phyloP scores from a whole-genome alignment of 305 asterid genomes.

The Solanum aculeatissimum region DNA sequence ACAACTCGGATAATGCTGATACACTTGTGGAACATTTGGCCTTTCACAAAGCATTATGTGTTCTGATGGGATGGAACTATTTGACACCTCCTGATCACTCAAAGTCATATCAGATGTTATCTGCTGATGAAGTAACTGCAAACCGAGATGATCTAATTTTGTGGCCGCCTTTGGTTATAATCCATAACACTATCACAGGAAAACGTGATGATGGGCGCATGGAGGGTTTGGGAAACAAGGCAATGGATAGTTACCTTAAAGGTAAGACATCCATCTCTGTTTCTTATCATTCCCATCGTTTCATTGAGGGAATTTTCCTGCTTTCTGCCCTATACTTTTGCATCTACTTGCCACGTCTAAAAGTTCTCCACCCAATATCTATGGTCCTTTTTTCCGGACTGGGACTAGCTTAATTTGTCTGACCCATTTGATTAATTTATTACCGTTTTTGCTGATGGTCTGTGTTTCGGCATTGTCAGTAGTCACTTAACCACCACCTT shows the following conservation, averaged over 20 bases:
- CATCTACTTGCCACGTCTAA: not conserved
- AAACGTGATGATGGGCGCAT: constrained; percentile 81
- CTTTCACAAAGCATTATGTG: constrained; percentile 84
- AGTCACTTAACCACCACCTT: not conserved
- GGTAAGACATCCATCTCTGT: constrained; percentile 43
- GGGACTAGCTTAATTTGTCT: not conserved
- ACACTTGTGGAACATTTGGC: constrained; percentile 80
- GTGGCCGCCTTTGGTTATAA: constrained; percentile 95
- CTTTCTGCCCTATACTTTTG: not conserved
- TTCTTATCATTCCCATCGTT: constrained; percentile 16
- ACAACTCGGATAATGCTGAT: constrained; percentile 56
- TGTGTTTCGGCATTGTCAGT: not conserved
- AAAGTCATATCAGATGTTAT: constrained; percentile 67
- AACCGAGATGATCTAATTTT: constrained; percentile 70
- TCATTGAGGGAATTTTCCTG: constrained; percentile 14
- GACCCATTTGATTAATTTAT: not conserved
- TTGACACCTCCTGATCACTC: constrained; percentile 70
- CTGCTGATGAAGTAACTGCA: constrained; percentile 67
- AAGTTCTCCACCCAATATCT: not conserved
- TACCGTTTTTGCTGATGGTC: not conserved
- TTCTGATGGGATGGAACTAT: constrained; percentile 94
- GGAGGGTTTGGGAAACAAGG: constrained; percentile 97
- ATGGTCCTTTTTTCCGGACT: not conserved
- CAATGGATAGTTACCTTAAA: constrained; percentile 89
- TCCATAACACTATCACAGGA: constrained; percentile 78